These are phyloP conservation scores for Chaetomium fimeti DNA, from an alignment of 495 filamentous ascomycete species.

Conservation along the genomic window DNA sequence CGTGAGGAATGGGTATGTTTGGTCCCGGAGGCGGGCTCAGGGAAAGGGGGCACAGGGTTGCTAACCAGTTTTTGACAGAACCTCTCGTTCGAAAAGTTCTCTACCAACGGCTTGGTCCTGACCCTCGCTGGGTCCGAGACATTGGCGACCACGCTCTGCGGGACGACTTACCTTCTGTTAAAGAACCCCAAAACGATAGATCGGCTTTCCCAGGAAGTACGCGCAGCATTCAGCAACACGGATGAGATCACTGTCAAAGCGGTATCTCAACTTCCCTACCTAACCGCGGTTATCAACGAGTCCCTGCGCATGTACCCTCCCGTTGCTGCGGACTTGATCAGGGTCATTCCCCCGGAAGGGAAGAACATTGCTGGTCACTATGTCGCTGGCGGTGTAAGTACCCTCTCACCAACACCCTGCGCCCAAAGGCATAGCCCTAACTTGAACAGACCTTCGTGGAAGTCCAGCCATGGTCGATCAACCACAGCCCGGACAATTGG, in stretches of 20 bases:
- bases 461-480: constrained; percentile 39
- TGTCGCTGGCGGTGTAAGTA: constrained; percentile 40
- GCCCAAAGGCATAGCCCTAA: neutral
- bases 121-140: constrained; percentile 48
- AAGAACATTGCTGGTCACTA: constrained; percentile 45
- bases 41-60: too few relatives aligned
- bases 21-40: neutral
- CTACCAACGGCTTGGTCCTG: constrained; percentile 21
- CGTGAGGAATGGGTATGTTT: constrained; percentile 30
- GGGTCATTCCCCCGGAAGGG: constrained; percentile 47
- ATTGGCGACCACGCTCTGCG: constrained; percentile 52
- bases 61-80: neutral
- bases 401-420: neutral
- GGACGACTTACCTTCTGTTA: constrained; percentile 50
- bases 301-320: constrained; percentile 57
- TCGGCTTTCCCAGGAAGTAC: constrained; percentile 50
- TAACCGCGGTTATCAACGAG: constrained; percentile 57
- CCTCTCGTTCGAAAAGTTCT: constrained; percentile 12
- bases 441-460: constrained; percentile 25
- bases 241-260: constrained; percentile 50
- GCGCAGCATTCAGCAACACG: constrained; percentile 42
- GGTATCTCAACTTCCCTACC: constrained; percentile 48
- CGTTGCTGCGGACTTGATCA: constrained; percentile 41
- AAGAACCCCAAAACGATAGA: constrained; percentile 41
- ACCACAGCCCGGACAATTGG: constrained; percentile 41